Evolutionary conservation across 2,329 filamentous ascomycete species (phyloP).

Genomic region (Blastomyces silverae): DNA sequence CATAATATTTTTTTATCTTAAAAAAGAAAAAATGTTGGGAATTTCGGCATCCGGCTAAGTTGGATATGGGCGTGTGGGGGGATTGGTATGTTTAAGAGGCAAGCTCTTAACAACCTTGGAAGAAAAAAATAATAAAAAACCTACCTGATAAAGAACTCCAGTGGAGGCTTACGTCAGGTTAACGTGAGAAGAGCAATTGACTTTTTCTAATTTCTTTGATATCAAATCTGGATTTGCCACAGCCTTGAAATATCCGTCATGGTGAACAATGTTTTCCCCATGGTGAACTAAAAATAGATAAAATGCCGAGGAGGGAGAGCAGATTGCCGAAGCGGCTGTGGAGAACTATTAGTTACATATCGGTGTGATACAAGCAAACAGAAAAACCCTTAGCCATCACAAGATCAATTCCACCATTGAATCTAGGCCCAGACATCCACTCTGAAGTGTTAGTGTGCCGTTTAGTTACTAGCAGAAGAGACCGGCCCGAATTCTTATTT

Average conservation of each 20-base stretch:
- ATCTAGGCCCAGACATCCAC: too few species aligned
- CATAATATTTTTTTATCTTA: too few species aligned
- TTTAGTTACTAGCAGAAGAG: background rate
- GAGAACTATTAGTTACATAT: too few species aligned
- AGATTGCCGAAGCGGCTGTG: background rate
- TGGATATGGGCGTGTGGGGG: too few species aligned
- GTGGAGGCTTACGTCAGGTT: background rate
- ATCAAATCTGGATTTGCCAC: background rate
- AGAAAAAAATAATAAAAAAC: background rate
- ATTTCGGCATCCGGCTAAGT: too few species aligned
- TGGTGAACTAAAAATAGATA: background rate
- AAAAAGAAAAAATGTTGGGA: too few species aligned
- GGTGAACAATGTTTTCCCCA: background rate
- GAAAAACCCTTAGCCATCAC: conserved; percentile 2
- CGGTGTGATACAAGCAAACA: background rate
- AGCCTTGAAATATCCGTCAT: background rate
- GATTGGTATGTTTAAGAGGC: too few species aligned
- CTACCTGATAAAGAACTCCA: background rate
- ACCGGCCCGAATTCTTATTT: background rate
- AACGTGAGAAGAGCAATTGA: background rate
- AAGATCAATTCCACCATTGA: background rate
- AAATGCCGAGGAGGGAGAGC: background rate
- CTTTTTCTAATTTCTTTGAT: background rate
- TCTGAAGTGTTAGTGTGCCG: too few species aligned
- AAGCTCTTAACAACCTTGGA: too few species aligned